Base-by-base conservation (phyloP, 1,139 yeast species). In the Eremothecium gossypii region DNA sequence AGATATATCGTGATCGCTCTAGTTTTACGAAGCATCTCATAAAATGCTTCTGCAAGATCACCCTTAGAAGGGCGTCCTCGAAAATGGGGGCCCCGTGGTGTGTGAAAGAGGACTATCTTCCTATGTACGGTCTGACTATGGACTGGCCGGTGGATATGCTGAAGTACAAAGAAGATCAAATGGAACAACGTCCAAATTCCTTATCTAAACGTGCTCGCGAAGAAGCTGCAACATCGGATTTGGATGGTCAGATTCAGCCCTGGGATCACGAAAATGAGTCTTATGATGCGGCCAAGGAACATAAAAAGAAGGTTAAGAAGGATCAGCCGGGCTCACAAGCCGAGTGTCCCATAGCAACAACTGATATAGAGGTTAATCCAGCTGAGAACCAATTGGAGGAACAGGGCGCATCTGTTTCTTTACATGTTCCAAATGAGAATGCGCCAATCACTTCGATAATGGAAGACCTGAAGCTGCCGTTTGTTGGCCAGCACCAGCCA, bases 51-150 rank as follows among this genome's bases (percentile, higher is more conserved):
- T 76, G 91, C 55, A 89, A 89, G 57, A 74, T 87, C 53, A 79
- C 95, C 5, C 77, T 91, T 53, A 73, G 85, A 3, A 74, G 96
- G 52, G 63, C 64, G 7, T 85, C 91, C 4, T 74, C 81, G 45
- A 83, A 83, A 69, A 73, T 82, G 36, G 96, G 97, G 2, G 94
- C 97, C 2, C 97, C 98, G 1, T 91, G 97, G 97, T 79, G 91
- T 13, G 94, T 91, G n/a, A 83, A 83, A 58, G 78, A 76, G 29
- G 79, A 80, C 51, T 86, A 77, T 59, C 40, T 61, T 30, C 52
- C 56, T 28, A 59, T 60, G 54, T 61, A 61, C 42, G 83, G 63
- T 2, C 44, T 61, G n/a, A 52, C 56, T 1, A 50, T 55, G 55
- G 62, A 55, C 6, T 61, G 65, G 65, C 65, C 65, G 6, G 39